A percentile compares a stretch with the other conserved stretches of the same genome.
phyloP scores from a whole-genome alignment of 257 asterid species.

The Linderniella brevidens region DNA sequence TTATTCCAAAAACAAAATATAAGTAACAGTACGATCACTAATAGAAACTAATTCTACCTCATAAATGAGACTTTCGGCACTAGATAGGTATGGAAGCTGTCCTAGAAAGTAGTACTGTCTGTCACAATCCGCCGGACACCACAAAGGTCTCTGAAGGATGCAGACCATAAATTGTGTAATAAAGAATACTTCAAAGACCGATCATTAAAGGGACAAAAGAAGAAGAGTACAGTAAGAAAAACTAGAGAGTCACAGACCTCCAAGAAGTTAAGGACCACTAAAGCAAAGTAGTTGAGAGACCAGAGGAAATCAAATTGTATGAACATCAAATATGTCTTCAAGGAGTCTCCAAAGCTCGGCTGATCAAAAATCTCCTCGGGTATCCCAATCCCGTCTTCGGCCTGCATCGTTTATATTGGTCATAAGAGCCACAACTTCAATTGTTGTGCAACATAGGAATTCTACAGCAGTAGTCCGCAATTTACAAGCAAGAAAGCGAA shows the following conservation, averaged over 20 bases:
- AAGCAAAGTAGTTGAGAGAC: constrained; percentile 78
- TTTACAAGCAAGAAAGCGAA: no score
- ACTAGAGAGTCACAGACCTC: constrained; percentile 29
- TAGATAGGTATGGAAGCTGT: constrained; percentile 73
- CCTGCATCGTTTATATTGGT: no score
- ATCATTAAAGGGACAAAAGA: constrained; percentile 7
- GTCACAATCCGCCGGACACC: constrained; percentile 69
- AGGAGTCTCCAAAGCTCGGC: constrained; percentile 54
- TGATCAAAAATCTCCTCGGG: constrained; percentile 93
- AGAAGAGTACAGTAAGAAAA: constrained; percentile 7
- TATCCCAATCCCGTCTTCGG: constrained; percentile 94
- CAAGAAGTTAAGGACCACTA: constrained; percentile 60
- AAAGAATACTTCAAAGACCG: constrained; percentile 9
- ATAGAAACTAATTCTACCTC: constrained; percentile 36
- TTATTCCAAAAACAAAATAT: background rate
- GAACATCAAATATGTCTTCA: constrained; percentile 50
- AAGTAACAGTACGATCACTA: no score
- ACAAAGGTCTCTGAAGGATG: constrained; percentile 74
- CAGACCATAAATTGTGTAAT: constrained; percentile 14
- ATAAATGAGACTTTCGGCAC: constrained; percentile 50
- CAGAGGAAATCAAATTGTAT: constrained; percentile 75
- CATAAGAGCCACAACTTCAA: no score
- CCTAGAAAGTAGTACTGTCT: constrained; percentile 81
- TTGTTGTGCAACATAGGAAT: no score
- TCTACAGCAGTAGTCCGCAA: no score